phyloP scores from a whole-genome alignment of 805 yeast species.

The Pichia deserticola region DNA sequence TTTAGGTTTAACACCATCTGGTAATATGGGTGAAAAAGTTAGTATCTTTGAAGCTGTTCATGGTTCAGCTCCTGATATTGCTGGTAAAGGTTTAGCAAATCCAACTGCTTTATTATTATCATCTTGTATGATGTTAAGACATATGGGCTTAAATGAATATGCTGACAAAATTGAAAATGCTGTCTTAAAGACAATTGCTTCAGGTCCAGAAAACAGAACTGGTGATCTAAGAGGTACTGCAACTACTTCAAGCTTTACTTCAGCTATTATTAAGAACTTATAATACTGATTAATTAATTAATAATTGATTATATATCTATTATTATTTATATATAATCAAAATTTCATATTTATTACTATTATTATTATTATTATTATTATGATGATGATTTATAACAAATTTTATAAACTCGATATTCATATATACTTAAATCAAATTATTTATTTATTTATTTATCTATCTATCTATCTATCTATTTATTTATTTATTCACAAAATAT shows the following conservation, averaged over 20 bases:
- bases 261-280: slow-evolving; percentile 77
- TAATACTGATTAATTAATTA: slow-evolving; percentile 22
- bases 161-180: slow-evolving; percentile 87
- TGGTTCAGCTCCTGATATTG: slow-evolving; percentile 99
- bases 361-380: neutral
- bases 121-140: slow-evolving; percentile 98
- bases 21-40: slow-evolving; percentile 98
- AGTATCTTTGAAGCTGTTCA: slow-evolving; percentile 99
- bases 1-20: slow-evolving; percentile 97
- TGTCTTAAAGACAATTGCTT: slow-evolving; percentile 82
- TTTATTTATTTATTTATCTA: neutral
- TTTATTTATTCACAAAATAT: too few species aligned
- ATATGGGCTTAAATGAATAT: slow-evolving; percentile 79
- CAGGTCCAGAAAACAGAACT: slow-evolving; percentile 94
- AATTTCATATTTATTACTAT: neutral
- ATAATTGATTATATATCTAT: too few species aligned
- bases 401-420: too few species aligned
- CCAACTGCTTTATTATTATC: slow-evolving; percentile 96
- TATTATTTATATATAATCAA: too few species aligned
- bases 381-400: neutral
- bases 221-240: slow-evolving; percentile 94
- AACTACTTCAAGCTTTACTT: slow-evolving; percentile 81
- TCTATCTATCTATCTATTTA: neutral
- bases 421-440: neutral
- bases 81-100: slow-evolving; percentile 97